A percentile compares a stretch with the other conserved stretches of the same genome.
phyloP scores from a whole-genome alignment of 345 rosid genomes.

The Eucalyptus sp. region DNA sequence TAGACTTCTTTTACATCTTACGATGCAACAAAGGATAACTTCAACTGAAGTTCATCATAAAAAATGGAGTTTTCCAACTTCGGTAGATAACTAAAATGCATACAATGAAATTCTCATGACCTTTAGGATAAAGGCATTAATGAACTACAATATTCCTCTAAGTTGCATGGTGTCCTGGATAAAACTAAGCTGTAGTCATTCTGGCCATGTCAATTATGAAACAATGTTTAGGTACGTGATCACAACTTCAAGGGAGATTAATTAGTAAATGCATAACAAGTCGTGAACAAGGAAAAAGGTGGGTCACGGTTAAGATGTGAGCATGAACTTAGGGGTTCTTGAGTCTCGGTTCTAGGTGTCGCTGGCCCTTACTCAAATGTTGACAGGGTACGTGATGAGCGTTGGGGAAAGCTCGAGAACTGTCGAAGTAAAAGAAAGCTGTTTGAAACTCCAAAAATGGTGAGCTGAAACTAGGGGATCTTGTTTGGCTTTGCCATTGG shows the following conservation, averaged over 20 bases:
- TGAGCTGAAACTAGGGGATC: not conserved
- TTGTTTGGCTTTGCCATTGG: not conserved
- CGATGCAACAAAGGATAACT: not conserved
- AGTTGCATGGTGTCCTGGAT: not conserved
- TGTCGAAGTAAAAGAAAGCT: not conserved
- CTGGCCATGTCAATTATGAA: not conserved
- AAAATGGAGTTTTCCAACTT: fast-evolving
- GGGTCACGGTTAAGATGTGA: not conserved
- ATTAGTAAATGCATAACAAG: not conserved
- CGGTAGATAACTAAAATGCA: not conserved
- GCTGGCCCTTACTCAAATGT: not conserved
- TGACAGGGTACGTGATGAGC: not conserved
- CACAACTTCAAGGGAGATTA: not conserved
- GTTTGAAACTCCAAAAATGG: not conserved
- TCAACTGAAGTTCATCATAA: not conserved
- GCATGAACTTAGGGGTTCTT: not conserved
- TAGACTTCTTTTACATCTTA: not conserved
- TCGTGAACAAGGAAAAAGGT: not conserved
- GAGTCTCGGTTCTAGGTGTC: not conserved
- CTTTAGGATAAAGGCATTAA: too few relatives aligned
- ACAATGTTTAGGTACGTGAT: not conserved
- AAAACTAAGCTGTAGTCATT: not conserved
- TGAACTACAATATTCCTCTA: too few relatives aligned
- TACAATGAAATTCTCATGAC: too few relatives aligned
- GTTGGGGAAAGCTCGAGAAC: not conserved